A percentile compares a stretch with the other conserved stretches of the same genome.
Conservation (phyloP, 2,329 filamentous ascomycete genomes). For the Trichophyton schoenleinii region DNA sequence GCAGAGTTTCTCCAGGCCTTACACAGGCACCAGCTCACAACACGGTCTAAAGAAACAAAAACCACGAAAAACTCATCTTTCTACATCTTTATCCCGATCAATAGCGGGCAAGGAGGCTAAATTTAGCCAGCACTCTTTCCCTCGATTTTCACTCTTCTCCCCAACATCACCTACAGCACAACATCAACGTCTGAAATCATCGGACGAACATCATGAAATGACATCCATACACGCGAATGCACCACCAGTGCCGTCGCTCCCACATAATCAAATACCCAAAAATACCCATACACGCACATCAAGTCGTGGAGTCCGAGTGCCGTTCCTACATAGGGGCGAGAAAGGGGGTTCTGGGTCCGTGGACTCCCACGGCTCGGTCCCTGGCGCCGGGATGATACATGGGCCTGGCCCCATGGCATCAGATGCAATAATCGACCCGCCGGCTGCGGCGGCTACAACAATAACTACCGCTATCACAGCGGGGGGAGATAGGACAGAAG, state of each 20-base stretch:
- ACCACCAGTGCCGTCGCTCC: not conserved
- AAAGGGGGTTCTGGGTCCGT: not conserved
- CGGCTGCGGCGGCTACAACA: not conserved
- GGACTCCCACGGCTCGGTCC: not conserved
- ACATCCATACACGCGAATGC: not conserved
- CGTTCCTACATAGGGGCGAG: not conserved
- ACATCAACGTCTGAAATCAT: not conserved
- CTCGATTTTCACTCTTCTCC: conserved; percentile 1
- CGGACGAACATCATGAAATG: not conserved
- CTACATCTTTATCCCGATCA: not conserved
- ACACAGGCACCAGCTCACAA: not conserved
- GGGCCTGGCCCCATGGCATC: not conserved
- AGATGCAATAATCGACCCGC: not conserved
- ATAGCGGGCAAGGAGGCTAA: not conserved
- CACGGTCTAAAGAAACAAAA: not conserved
- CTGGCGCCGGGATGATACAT: not conserved
- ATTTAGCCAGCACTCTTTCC: not conserved
- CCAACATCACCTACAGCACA: not conserved
- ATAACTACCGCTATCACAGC: not conserved
- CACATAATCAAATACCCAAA: not conserved
- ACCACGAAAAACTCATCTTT: not conserved
- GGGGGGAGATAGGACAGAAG: not conserved
- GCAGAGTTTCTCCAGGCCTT: not conserved
- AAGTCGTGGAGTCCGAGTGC: not conserved
- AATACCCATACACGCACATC: not conserved